A percentile compares a stretch with the other conserved stretches of the same genome.
Evolutionary conservation across 1,139 yeast genomes (phyloP).

Genomic region (Debaryomycetaceae sp.): DNA sequence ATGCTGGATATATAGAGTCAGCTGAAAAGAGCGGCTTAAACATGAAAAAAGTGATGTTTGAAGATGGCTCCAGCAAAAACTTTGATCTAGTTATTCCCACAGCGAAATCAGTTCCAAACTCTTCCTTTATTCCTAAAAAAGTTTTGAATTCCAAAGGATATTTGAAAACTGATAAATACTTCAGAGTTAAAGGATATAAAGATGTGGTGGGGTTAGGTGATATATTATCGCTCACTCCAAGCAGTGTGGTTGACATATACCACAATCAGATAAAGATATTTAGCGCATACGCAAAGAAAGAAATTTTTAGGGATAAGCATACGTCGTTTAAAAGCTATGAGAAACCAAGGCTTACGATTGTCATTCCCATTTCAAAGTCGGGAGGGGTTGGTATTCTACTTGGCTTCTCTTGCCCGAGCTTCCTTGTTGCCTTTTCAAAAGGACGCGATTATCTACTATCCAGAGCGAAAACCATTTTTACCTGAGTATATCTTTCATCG

Average conservation of each 20-base stretch:
- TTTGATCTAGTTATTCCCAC: constrained; percentile 22
- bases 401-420: constrained; percentile 28
- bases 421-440: constrained; percentile 25
- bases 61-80: constrained; percentile 9
- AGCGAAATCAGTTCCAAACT: constrained; percentile 16
- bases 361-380: constrained; percentile 23
- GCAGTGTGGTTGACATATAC: constrained; percentile 16
- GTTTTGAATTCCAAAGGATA: constrained; percentile 13
- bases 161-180: constrained; percentile 16
- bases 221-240: constrained; percentile 14
- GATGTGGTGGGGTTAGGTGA: constrained; percentile 25
- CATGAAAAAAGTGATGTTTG: constrained; percentile 5
- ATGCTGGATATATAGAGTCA: constrained; percentile 6
- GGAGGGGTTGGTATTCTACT: constrained; percentile 28
- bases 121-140: constrained; percentile 13
- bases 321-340: constrained; percentile 1
- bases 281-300: constrained; percentile 7
- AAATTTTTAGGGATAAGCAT: constrained; percentile 7
- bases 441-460: constrained; percentile 19
- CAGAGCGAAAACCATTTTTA: constrained; percentile 7
- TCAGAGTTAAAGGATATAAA: constrained; percentile 14
- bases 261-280: constrained; percentile 13
- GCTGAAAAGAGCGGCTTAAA: constrained; percentile 3
- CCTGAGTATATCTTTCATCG: neutral
- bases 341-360: constrained; percentile 3